Evolutionary conservation across 2,329 filamentous ascomycete species (phyloP).

Genomic region (Lasiodiplodia hormozganensis): DNA sequence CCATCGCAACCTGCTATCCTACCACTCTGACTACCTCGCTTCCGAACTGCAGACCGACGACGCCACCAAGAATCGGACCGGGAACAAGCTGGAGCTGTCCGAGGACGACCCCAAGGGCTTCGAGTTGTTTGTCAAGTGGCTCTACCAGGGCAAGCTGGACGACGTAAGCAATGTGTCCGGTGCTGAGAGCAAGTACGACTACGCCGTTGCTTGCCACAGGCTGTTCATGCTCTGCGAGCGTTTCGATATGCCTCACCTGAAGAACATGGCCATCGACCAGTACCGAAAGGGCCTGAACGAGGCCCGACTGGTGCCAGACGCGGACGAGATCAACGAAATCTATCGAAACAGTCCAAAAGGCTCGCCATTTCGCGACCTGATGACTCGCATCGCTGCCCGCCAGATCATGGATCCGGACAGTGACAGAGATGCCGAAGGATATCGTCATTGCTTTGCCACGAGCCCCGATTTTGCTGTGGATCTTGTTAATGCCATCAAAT

Average conservation of each 20-base stretch:
- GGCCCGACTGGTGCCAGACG: slow-evolving; percentile 60
- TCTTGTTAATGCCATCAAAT: slow-evolving; percentile 59
- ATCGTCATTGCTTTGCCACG: slow-evolving; percentile 57
- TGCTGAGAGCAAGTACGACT: slow-evolving; percentile 59
- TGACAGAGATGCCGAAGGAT: slow-evolving; percentile 57
- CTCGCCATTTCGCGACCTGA: slow-evolving; percentile 58
- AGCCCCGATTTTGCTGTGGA: slow-evolving; percentile 61
- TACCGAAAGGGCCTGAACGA: slow-evolving; percentile 59
- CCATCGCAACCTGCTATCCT: slow-evolving; percentile 60
- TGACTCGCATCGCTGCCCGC: slow-evolving; percentile 61
- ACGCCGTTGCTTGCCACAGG: slow-evolving; percentile 61
- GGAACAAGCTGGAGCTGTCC: slow-evolving; percentile 54
- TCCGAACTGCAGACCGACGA: slow-evolving; percentile 46
- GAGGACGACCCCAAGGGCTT: slow-evolving; percentile 60
- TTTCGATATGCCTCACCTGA: slow-evolving; percentile 58
- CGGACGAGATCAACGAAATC: slow-evolving; percentile 62
- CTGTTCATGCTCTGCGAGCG: slow-evolving; percentile 60
- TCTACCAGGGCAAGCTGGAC: slow-evolving; percentile 62
- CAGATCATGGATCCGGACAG: slow-evolving; percentile 64
- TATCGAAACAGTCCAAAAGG: slow-evolving; percentile 54
- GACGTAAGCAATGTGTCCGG: slow-evolving; percentile 54
- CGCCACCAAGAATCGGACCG: slow-evolving; percentile 44
- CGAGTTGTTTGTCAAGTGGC: slow-evolving; percentile 62
- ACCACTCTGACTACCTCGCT: slow-evolving; percentile 58
- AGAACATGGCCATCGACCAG: slow-evolving; percentile 62